These are phyloP conservation scores for Eutypa lata DNA, from an alignment of 2,329 filamentous ascomycete genomes.

Conservation along the genomic window DNA sequence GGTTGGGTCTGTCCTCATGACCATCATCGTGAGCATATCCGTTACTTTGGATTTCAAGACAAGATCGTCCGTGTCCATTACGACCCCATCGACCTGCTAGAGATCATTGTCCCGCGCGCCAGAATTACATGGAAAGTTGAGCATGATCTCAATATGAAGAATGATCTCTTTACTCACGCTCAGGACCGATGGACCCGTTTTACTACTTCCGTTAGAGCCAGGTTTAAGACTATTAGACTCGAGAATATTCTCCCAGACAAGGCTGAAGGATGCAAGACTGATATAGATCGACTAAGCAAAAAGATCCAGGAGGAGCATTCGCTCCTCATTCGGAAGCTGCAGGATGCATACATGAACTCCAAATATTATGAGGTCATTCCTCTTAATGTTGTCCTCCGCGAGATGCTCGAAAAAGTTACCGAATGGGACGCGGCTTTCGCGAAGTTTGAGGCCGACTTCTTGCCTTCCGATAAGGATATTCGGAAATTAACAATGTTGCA, in stretches of 20 bases:
- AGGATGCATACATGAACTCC: slow-evolving; percentile 87
- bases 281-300: slow-evolving; percentile 75
- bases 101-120: slow-evolving; percentile 87
- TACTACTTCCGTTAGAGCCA: slow-evolving; percentile 79
- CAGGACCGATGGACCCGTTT: slow-evolving; percentile 83
- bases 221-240: slow-evolving; percentile 84
- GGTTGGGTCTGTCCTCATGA: slow-evolving; percentile 72
- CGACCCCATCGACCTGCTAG: slow-evolving; percentile 86
- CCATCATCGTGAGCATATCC: slow-evolving; percentile 84
- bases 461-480: slow-evolving; percentile 95
- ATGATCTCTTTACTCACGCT: slow-evolving; percentile 79
- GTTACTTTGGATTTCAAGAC: slow-evolving; percentile 88
- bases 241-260: slow-evolving; percentile 90
- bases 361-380: slow-evolving; percentile 97
- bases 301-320: slow-evolving; percentile 82
- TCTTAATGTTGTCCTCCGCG: slow-evolving; percentile 81
- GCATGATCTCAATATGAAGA: slow-evolving; percentile 86
- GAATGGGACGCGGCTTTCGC: slow-evolving; percentile 91
- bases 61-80: slow-evolving; percentile 87
- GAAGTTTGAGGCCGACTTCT: slow-evolving; percentile 88
- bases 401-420: slow-evolving; percentile 87
- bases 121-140: slow-evolving; percentile 98
- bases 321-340: slow-evolving; percentile 70
- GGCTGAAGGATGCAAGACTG: slow-evolving; percentile 73
- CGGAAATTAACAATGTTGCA: slow-evolving; percentile 87